phyloP scores from a whole-genome alignment of 495 filamentous ascomycete genomes.

The Neurospora sp. region DNA sequence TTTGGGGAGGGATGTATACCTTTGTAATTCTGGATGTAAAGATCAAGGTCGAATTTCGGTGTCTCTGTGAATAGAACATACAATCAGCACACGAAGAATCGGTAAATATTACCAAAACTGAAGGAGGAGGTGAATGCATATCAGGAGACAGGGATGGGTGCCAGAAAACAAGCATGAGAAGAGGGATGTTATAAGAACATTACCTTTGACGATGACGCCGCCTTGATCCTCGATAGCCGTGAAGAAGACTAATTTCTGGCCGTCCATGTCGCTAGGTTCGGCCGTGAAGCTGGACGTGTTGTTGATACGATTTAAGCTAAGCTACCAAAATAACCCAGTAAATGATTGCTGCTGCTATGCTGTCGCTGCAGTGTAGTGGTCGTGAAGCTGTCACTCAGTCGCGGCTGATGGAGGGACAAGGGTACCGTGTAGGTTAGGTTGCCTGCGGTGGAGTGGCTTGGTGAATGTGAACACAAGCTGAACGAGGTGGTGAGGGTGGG shows the following conservation, averaged over 20 bases:
- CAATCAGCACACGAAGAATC: background rate
- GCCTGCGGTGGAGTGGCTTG: background rate
- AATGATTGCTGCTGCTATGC: background rate
- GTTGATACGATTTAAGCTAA: background rate
- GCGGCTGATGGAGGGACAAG: background rate
- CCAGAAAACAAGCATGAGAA: background rate
- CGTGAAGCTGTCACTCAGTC: background rate
- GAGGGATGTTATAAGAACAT: background rate
- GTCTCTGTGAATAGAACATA: constrained; percentile 40
- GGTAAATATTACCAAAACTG: background rate
- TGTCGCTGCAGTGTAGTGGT: background rate
- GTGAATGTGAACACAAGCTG: background rate
- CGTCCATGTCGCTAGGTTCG: constrained; percentile 11
- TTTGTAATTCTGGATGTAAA: constrained; percentile 83
- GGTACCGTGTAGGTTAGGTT: background rate
- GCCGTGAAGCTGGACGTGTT: background rate
- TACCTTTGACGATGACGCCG: constrained; percentile 37
- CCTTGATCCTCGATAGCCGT: constrained; percentile 34
- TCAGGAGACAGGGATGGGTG: background rate
- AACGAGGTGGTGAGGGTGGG: background rate
- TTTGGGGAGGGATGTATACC: constrained; percentile 40
- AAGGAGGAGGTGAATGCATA: background rate
- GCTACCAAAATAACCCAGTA: background rate
- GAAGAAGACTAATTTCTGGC: constrained; percentile 30
- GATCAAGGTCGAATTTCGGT: constrained; percentile 88